Base-by-base conservation (phyloP, 179 eudicot species). In the Silene vulgaris region DNA sequence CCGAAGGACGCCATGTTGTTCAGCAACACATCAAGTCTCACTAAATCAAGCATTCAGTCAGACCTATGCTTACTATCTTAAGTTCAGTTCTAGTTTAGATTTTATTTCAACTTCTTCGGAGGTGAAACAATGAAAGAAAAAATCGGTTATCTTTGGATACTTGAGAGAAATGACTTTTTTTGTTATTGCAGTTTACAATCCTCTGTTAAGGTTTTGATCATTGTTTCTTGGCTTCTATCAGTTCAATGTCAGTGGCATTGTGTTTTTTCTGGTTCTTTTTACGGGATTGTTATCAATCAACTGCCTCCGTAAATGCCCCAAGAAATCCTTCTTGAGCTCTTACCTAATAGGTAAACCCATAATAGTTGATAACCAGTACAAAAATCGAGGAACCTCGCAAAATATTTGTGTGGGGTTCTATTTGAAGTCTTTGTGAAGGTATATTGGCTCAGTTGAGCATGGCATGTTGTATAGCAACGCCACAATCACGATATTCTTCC, bases 11-110 rank as follows among this genome's bases (percentile, higher is more conserved):
- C 32, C 79, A 84, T 61, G 78, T 84, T 19, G 82, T 84, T 65
- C 84, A 81, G 78, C 82, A 81, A 76, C 84, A 80, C 84, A 75
- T 84, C 77, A 84, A 84, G 74, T 78, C 86, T 78, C 73, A 78
- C 68, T 80, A 65, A 69, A 76, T 66, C 12, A 35, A 50, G 21
- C 66, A 37, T 37, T 37, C 2, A 23, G n/a, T n/a, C n/a, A n/a
- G n/a, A 30, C 16, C 43, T 37, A 65, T 69, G 54, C 50, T 57
- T 8, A 32, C 61, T 32, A 67, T 76, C 63, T 72, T 21, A 50
- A 19, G 8, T 14, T 64, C 35, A 26, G 56, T 1, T 12, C 28
- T 21, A 67, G 29, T 74, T 43, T 61, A 70, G 32, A 45, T 26
- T 19, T 59, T 21, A 48, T 43, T 59, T 26, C 43, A 37, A 37